Conservation (phyloP, 1,139 yeast genomes). For the Saccharomyces uvarum region DNA sequence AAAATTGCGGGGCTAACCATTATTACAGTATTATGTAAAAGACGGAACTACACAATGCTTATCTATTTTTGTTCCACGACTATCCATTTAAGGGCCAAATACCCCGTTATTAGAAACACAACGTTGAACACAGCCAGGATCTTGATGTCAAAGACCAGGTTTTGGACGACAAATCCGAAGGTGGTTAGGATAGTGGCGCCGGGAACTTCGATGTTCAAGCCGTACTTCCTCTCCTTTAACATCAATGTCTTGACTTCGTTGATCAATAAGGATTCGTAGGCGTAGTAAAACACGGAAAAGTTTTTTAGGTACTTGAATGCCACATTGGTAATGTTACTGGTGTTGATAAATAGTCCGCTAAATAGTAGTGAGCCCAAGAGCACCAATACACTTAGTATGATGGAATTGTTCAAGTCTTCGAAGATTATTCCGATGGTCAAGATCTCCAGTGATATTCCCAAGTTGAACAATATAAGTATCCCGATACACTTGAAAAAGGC, state of each 20-base stretch:
- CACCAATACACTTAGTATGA: constrained; percentile 77
- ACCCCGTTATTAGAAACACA: constrained; percentile 59
- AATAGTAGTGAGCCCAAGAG: constrained; percentile 77
- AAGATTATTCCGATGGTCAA: constrained; percentile 78
- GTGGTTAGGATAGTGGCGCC: constrained; percentile 95
- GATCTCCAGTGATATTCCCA: constrained; percentile 79
- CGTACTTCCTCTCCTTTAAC: constrained; percentile 80
- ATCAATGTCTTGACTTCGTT: constrained; percentile 89
- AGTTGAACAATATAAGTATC: constrained; percentile 71
- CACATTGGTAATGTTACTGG: constrained; percentile 40
- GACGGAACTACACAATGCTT: background rate
- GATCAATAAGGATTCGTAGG: constrained; percentile 84
- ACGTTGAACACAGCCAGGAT: constrained; percentile 45
- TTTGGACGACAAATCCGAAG: constrained; percentile 83
- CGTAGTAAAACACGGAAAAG: constrained; percentile 87
- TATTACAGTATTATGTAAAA: background rate
- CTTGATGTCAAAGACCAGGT: constrained; percentile 57
- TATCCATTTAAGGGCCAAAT: constrained; percentile 59
- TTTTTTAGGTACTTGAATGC: constrained; percentile 70
- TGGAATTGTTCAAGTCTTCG: constrained; percentile 89
- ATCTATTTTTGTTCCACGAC: constrained; percentile 65
- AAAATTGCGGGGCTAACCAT: background rate
- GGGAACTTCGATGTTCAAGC: constrained; percentile 92
- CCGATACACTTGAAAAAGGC: constrained; percentile 68
- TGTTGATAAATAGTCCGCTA: constrained; percentile 88